Conservation (phyloP, 192 early-diverging fungal genomes). For the Coemansia sp. region DNA sequence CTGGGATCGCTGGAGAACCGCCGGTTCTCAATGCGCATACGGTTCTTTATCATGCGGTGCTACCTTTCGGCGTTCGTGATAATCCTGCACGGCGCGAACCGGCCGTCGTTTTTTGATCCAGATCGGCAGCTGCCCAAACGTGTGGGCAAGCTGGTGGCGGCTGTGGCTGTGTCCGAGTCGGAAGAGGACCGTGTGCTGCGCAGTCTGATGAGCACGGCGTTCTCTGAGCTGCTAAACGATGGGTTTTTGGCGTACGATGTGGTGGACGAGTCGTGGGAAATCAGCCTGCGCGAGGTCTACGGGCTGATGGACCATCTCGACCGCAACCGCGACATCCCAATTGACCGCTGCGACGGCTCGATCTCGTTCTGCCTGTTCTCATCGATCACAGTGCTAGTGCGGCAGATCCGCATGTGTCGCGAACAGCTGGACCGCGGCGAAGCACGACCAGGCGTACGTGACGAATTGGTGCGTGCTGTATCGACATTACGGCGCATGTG, state of each 20-base stretch:
- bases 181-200: conserved; percentile 42
- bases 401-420: conserved; percentile 36
- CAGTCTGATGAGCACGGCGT: conserved; percentile 26
- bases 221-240: conserved; percentile 47
- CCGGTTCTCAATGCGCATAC: conserved; percentile 40
- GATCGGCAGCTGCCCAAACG: conserved; percentile 11
- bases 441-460: not conserved
- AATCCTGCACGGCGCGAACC: conserved; percentile 41
- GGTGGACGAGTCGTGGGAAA: conserved; percentile 41
- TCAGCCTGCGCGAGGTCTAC: conserved; percentile 33
- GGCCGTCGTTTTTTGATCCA: conserved; percentile 43
- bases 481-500: conserved; percentile 36
- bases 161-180: conserved; percentile 5
- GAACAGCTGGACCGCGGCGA: conserved; percentile 6
- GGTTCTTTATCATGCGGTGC: conserved; percentile 49
- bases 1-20: conserved; percentile 36
- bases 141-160: conserved; percentile 11
- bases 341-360: conserved; percentile 42
- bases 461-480: conserved; percentile 11
- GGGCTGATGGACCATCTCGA: conserved; percentile 36
- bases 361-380: conserved; percentile 45
- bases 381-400: conserved; percentile 41
- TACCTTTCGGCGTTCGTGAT: conserved; percentile 30
- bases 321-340: conserved; percentile 46
- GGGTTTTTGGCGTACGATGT: conserved; percentile 44